phyloP scores from a whole-genome alignment of 306 rosid species.

The Glycine soja region DNA sequence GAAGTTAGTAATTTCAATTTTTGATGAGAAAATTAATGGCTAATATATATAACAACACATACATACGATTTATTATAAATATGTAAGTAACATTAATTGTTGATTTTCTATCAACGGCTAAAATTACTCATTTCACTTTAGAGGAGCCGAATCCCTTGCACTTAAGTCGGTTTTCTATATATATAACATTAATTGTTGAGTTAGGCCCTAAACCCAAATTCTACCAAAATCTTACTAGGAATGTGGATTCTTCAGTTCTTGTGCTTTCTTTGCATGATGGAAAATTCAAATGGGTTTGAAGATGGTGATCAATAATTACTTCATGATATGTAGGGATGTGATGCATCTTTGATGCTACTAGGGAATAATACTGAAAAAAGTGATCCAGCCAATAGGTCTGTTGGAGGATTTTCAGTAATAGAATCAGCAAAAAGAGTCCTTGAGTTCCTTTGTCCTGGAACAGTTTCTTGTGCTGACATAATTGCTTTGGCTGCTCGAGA shows the following conservation, averaged over 20 bases:
- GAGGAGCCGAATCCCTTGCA: not conserved
- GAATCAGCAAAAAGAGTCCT: conserved; percentile 70
- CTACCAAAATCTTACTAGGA: too few relatives aligned
- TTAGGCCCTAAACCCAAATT: not conserved
- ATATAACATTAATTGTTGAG: too few relatives aligned
- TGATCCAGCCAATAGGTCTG: conserved; percentile 77
- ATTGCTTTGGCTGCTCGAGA: conserved; percentile 88
- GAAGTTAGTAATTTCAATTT: not conserved
- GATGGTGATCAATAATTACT: not conserved
- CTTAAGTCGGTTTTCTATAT: too few relatives aligned
- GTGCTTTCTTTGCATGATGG: not conserved
- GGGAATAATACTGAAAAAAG: conserved; percentile 74
- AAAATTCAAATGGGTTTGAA: conserved; percentile 2
- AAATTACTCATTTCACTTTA: not conserved
- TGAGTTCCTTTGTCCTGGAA: conserved; percentile 71
- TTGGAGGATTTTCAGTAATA: conserved; percentile 76
- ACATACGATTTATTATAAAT: not conserved
- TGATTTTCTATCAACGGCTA: not conserved
- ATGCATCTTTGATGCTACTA: conserved; percentile 74
- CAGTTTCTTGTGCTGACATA: conserved; percentile 89
- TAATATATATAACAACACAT: not conserved
- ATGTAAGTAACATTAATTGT: not conserved
- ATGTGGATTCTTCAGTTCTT: too few relatives aligned
- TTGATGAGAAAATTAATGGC: too few relatives aligned
- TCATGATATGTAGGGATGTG: conserved; percentile 71